A percentile compares a stretch with the other conserved stretches of the same genome.
phyloP scores from a whole-genome alignment of 2,329 filamentous ascomycete species.

The Epichloe brachyelytri region DNA sequence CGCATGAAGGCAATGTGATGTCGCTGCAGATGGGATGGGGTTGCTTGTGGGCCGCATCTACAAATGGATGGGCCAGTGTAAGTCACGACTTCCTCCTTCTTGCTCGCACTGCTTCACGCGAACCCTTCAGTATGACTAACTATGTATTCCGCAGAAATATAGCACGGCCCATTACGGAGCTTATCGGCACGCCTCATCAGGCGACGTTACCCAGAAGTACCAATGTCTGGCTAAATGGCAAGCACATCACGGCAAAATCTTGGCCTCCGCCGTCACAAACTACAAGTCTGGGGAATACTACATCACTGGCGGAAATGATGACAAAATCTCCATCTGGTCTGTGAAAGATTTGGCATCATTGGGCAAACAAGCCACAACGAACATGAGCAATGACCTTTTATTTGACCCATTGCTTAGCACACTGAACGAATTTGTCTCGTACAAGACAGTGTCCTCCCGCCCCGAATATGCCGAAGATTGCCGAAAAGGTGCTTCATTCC shows the following conservation, averaged over 20 bases:
- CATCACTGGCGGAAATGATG: conserved; percentile 89
- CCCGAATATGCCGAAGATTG: conserved; percentile 84
- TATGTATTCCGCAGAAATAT: conserved; percentile 39
- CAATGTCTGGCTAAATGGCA: conserved; percentile 66
- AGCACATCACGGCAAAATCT: conserved; percentile 75
- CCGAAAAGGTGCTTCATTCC: conserved; percentile 78
- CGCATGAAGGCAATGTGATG: conserved; percentile 71
- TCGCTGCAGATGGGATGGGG: conserved; percentile 77
- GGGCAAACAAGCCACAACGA: conserved; percentile 21
- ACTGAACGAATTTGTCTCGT: conserved; percentile 76
- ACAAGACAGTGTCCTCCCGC: conserved; percentile 80
- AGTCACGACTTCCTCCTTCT: conserved; percentile 15
- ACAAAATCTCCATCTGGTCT: conserved; percentile 80
- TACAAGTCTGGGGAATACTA: conserved; percentile 67
- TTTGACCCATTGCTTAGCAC: conserved; percentile 56
- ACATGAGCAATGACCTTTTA: conserved; percentile 37
- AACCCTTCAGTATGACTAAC: neutral
- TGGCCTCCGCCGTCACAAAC: conserved; percentile 66
- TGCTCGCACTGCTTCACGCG: neutral
- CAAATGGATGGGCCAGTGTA: conserved; percentile 77
- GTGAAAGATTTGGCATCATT: conserved; percentile 32
- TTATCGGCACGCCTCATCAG: conserved; percentile 33
- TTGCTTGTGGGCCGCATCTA: conserved; percentile 75
- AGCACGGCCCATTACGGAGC: conserved; percentile 52
- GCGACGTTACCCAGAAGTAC: conserved; percentile 63